Evolutionary conservation across 2,329 filamentous ascomycete genomes (phyloP), one percentile per base, ranked within the genome.

Genomic region (Cercospora berteroae): DNA sequence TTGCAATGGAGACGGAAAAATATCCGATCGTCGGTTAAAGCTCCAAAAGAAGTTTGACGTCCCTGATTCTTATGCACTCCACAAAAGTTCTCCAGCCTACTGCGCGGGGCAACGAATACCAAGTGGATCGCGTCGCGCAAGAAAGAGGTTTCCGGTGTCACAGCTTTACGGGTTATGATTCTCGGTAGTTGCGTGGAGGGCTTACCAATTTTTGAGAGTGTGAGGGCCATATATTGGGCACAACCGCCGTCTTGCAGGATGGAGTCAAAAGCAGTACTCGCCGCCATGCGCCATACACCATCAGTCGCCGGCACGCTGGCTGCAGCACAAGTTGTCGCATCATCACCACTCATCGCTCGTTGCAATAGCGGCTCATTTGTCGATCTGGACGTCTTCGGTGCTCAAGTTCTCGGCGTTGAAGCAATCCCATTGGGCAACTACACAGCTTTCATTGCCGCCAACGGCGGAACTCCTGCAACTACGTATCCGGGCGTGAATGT

Each of bases 401-500:
- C 65, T 61, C 25, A 64, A 33, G 63, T 67, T 9, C 23, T 67
- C 20, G 33, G 31, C 5, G 56, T 67, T 4, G 33, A 44, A 42
- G 60, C 65, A 12, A 29, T 23, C 20, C 60, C 60, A 20, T 20
- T 67, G 12, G 39, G 52, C 20, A 64, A 64, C 20, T 57, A 64
- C 33, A 64, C 65, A 8, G 39, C 55, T 5, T 36, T 39, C 29
- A 57, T 60, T 3, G 33, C 59, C 13, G 52, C 13, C 6, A 8
- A n/a, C 29, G 63, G 63, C 13, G 18, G 25, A 1, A 60, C 25
- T 12, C 63, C 55, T n/a, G 42, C 65, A 25, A 55, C 52, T 2
- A 56, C 18, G 8, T 64, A 61, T 48, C 16, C 61, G 6, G 61
- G 55, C 50, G 65, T 72, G 25, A 61, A 69, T 61, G 76, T 75